phyloP scores from a whole-genome alignment of 768 basidiomycete genomes.

The Paxillus involutus region DNA sequence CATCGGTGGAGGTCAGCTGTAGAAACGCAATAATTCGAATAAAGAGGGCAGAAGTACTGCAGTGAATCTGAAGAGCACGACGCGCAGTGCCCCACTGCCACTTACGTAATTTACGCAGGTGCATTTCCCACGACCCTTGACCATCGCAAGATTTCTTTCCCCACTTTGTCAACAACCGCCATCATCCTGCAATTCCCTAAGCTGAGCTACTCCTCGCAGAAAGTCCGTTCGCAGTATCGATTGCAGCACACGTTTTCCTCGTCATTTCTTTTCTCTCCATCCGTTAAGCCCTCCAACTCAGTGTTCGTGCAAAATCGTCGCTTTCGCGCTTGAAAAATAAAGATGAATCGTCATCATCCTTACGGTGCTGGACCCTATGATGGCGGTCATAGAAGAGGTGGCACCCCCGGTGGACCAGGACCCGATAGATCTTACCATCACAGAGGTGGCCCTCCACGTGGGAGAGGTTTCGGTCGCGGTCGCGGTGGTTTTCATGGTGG shows the following conservation, averaged over 20 bases:
- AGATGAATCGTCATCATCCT: slow-evolving; percentile 90
- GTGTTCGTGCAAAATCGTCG: slow-evolving; percentile 22
- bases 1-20: slow-evolving; percentile 52
- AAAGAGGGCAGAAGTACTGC: slow-evolving; percentile 20
- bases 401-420: slow-evolving; percentile 63
- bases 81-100: slow-evolving; percentile 13
- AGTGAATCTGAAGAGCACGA: background rate
- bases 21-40: slow-evolving; percentile 12
- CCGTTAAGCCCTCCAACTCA: slow-evolving; percentile 26
- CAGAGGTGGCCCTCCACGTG: slow-evolving; percentile 54
- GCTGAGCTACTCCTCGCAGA: slow-evolving; percentile 24
- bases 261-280: slow-evolving; percentile 17
- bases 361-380: slow-evolving; percentile 69
- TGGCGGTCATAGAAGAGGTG: slow-evolving; percentile 59
- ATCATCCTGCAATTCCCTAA: slow-evolving; percentile 29
- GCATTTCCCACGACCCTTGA: slow-evolving; percentile 22
- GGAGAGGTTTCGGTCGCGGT: slow-evolving; percentile 53
- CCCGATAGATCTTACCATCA: slow-evolving; percentile 70
- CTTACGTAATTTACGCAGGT: slow-evolving; percentile 24
- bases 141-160: slow-evolving; percentile 33
- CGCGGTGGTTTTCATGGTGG: slow-evolving; percentile 53
- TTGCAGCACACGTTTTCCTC: slow-evolving; percentile 16
- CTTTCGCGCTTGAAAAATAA: slow-evolving; percentile 29
- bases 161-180: slow-evolving; percentile 34
- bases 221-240: slow-evolving; percentile 21